These are phyloP conservation scores for Colletotrichum echinochloae DNA, from an alignment of 2,329 filamentous ascomycete genomes.

Conservation along the genomic window DNA sequence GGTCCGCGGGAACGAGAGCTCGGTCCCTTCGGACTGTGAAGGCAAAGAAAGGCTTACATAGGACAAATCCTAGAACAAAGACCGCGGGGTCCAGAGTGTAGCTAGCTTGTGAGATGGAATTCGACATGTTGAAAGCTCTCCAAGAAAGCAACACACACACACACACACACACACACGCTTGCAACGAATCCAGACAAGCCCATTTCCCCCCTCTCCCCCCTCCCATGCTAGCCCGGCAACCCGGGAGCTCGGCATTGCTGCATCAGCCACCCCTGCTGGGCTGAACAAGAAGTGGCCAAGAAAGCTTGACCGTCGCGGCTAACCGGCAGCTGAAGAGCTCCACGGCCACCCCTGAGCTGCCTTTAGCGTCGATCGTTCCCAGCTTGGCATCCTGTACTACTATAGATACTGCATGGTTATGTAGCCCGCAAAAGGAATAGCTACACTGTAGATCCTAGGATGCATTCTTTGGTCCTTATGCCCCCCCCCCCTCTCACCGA, in stretches of 20 bases:
- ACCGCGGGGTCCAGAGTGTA: neutral
- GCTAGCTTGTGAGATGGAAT: neutral
- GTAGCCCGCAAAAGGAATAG: too few species aligned
- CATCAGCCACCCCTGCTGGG: slow-evolving; percentile 36
- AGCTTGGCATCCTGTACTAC: neutral
- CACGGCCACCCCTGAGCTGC: slow-evolving; percentile 3
- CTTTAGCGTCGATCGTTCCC: neutral
- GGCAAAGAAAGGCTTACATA: too few species aligned
- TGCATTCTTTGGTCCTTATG: too few species aligned
- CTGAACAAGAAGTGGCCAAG: slow-evolving; percentile 21
- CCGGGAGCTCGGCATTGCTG: slow-evolving; percentile 35
- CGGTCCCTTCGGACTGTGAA: too few species aligned
- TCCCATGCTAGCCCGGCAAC: neutral
- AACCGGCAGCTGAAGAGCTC: slow-evolving; percentile 32
- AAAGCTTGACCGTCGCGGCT: slow-evolving; percentile 36
- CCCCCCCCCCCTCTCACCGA: neutral
- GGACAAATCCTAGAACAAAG: slow-evolving; percentile 27
- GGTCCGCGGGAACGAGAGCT: too few species aligned
- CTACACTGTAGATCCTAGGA: too few species aligned
- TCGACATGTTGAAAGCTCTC: slow-evolving; percentile 2
- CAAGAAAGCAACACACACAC: neutral
- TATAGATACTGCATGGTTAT: too few species aligned
- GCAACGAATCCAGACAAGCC: slow-evolving; percentile 14
- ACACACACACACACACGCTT: neutral
- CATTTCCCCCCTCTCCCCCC: neutral